Conservation (phyloP, 306 rosid species). For the Ochetophila trinervis region DNA sequence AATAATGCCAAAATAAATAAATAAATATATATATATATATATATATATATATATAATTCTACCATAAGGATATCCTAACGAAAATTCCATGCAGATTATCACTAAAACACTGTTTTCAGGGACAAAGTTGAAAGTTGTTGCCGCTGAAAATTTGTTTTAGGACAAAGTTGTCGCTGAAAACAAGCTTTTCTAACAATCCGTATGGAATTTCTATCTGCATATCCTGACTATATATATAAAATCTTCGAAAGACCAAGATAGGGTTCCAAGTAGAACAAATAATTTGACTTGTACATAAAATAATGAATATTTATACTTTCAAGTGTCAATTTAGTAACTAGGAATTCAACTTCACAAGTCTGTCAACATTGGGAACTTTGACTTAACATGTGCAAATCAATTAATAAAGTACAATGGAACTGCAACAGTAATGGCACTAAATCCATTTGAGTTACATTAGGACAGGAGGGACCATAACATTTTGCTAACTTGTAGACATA, state of each 20-base stretch:
- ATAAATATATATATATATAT: background rate
- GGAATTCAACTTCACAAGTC: slow-evolving; percentile 1
- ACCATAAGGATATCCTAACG: too few relatives aligned
- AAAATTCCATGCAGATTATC: too few relatives aligned
- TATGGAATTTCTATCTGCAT: too few relatives aligned
- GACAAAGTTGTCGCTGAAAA: too few relatives aligned
- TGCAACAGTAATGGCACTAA: slow-evolving; percentile 12
- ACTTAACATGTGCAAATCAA: slow-evolving; percentile 16
- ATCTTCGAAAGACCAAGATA: slow-evolving; percentile 2
- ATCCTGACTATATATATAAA: too few relatives aligned
- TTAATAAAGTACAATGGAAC: slow-evolving; percentile 5
- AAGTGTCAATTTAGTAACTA: slow-evolving; percentile 2
- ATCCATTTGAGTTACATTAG: slow-evolving; percentile 8
- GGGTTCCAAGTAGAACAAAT: background rate
- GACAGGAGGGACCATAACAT: slow-evolving; percentile 8
- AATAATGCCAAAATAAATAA: background rate
- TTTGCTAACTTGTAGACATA: slow-evolving; percentile 15
- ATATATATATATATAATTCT: background rate
- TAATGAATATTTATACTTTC: background rate
- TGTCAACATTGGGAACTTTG: background rate
- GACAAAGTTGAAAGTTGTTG: too few relatives aligned
- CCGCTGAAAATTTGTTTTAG: too few relatives aligned
- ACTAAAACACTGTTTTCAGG: too few relatives aligned
- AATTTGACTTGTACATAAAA: background rate
- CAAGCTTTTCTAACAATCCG: too few relatives aligned